phyloP scores from a whole-genome alignment of 768 basidiomycete genomes.

The Mycena olivaceomarginata region DNA sequence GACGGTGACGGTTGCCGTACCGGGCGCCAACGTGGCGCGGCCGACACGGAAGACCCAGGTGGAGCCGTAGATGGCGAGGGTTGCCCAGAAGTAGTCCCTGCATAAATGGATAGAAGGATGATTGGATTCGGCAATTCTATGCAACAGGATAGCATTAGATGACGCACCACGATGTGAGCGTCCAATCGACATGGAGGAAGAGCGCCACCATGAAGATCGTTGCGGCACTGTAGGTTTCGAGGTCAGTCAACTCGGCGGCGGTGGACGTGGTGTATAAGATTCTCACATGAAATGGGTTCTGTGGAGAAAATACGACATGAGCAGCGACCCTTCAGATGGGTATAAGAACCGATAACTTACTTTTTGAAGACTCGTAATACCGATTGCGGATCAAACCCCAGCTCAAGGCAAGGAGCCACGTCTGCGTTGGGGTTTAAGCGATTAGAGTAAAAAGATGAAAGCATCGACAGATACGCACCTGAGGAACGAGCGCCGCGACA shows the following conservation, averaged over 20 bases:
- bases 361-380: slow-evolving; percentile 59
- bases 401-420: slow-evolving; percentile 52
- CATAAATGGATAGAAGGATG: too few species aligned
- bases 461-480: slow-evolving; percentile 39
- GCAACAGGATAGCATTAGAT: background rate
- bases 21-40: slow-evolving; percentile 36
- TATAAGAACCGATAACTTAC: slow-evolving; percentile 26
- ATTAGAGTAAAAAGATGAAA: too few species aligned
- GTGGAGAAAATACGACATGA: background rate
- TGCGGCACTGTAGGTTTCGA: slow-evolving; percentile 46
- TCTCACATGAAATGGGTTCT: slow-evolving; percentile 49
- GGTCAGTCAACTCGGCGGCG: background rate
- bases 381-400: slow-evolving; percentile 55
- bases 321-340: too few species aligned
- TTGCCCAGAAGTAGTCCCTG: slow-evolving; percentile 58
- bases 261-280: too few species aligned
- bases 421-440: slow-evolving; percentile 30
- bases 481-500: slow-evolving; percentile 56
- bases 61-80: slow-evolving; percentile 51
- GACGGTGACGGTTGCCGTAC: too few species aligned
- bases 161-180: slow-evolving; percentile 52
- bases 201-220: slow-evolving; percentile 56
- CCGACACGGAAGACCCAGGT: slow-evolving; percentile 51
- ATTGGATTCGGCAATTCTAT: too few species aligned
- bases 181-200: slow-evolving; percentile 56